Conservation (phyloP, 768 basidiomycete genomes). For the Boletus patriciae region DNA sequence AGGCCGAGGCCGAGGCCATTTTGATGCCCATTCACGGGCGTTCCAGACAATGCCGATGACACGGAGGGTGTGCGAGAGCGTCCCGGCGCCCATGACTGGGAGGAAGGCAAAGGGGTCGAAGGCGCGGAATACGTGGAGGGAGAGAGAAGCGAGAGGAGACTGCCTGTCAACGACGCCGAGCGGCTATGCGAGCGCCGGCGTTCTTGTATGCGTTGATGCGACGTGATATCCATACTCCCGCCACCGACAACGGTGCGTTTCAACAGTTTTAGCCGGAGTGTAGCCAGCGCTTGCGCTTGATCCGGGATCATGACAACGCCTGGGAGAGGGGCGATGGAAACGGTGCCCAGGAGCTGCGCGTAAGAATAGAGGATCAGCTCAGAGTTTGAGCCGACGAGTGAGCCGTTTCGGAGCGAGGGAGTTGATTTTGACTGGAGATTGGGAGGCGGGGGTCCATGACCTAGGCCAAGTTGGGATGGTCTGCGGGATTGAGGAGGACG, state of each 20-base stretch:
- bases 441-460: constrained; percentile 40
- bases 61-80: constrained; percentile 26
- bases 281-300: constrained; percentile 45
- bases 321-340: constrained; percentile 54
- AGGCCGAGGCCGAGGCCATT: constrained; percentile 36
- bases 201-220: constrained; percentile 28
- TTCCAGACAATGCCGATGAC: constrained; percentile 20
- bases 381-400: constrained; percentile 49
- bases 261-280: constrained; percentile 50
- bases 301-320: constrained; percentile 43
- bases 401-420: constrained; percentile 38
- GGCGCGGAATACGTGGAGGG: constrained; percentile 35
- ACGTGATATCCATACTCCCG: constrained; percentile 78
- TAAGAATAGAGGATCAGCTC: constrained; percentile 85
- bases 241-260: constrained; percentile 51
- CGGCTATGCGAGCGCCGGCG: constrained; percentile 44
- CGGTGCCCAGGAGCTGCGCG: constrained; percentile 71
- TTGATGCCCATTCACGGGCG: constrained; percentile 3
- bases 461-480: constrained; percentile 46
- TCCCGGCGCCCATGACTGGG: constrained; percentile 25
- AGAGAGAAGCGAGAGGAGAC: constrained; percentile 49
- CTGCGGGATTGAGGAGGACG: constrained; percentile 27
- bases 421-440: constrained; percentile 16
- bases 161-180: constrained; percentile 51
- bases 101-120: constrained; percentile 21